A percentile compares a stretch with the other conserved stretches of the same genome.
Conservation (phyloP, 73 alveolate genomes). For the Breviolum minutum region DNA sequence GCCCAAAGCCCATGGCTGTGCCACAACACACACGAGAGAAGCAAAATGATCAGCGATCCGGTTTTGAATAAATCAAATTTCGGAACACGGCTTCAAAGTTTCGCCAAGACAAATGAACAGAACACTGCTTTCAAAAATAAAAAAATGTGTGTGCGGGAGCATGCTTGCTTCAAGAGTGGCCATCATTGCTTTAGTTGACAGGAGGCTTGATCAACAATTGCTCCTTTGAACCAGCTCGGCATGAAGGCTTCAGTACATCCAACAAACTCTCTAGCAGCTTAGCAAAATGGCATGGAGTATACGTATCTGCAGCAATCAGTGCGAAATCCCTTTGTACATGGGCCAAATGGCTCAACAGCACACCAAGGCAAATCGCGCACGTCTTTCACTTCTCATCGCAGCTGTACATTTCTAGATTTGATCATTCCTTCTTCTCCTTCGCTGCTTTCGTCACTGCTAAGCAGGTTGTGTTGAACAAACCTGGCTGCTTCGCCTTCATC, state of each 20-base stretch:
- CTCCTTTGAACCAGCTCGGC: too few species aligned
- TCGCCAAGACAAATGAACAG: too few species aligned
- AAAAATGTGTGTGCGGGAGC: too few species aligned
- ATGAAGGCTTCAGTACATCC: too few species aligned
- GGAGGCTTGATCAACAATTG: too few species aligned
- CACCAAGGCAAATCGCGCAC: background rate
- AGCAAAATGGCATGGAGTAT: too few species aligned
- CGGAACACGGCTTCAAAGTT: too few species aligned
- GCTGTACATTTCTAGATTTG: constrained; percentile 52
- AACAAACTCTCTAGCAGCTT: too few species aligned
- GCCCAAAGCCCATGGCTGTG: background rate
- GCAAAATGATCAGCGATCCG: background rate
- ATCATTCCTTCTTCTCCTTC: constrained; percentile 60
- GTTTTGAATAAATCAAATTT: too few species aligned
- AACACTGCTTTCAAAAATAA: too few species aligned
- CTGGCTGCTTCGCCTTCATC: constrained; percentile 36
- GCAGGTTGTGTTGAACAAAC: constrained; percentile 72
- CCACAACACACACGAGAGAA: background rate
- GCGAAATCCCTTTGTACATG: background rate
- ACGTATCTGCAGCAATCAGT: background rate
- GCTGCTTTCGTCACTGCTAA: constrained; percentile 91
- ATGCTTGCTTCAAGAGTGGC: too few species aligned
- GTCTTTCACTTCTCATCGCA: background rate
- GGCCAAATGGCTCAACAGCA: background rate
- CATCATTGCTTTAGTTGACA: too few species aligned